phyloP scores from a whole-genome alignment of 805 yeast genomes.

The Blastobotrys terrestris region DNA sequence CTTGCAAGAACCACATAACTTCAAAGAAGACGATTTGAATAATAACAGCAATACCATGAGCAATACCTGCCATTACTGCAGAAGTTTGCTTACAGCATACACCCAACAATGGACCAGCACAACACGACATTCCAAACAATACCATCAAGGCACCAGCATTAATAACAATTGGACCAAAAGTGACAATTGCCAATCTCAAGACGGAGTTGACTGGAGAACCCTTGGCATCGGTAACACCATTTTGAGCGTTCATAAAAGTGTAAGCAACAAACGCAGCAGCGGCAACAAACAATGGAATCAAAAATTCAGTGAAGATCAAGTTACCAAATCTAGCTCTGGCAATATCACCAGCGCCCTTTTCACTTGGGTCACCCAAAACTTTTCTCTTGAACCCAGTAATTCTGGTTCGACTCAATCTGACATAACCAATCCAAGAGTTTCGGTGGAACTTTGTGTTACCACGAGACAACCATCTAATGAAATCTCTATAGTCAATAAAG shows the following conservation, averaged over 20 bases:
- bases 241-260: constrained; percentile 78
- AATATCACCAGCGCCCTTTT: constrained; percentile 56
- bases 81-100: constrained; percentile 96
- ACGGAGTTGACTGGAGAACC: constrained; percentile 47
- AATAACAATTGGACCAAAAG: constrained; percentile 86
- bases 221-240: constrained; percentile 51
- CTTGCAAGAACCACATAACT: constrained; percentile 95
- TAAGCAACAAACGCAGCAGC: constrained; percentile 66
- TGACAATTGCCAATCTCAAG: constrained; percentile 49
- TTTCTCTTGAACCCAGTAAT: constrained; percentile 77
- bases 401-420: constrained; percentile 62
- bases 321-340: constrained; percentile 75
- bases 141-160: constrained; percentile 79
- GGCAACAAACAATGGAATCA: constrained; percentile 66
- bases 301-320: constrained; percentile 70
- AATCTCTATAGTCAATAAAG: constrained; percentile 83
- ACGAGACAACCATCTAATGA: constrained; percentile 65
- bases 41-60: constrained; percentile 91
- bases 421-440: constrained; percentile 64
- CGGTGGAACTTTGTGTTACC: constrained; percentile 52
- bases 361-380: constrained; percentile 46
- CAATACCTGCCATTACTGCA: constrained; percentile 89
- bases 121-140: constrained; percentile 81
- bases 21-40: constrained; percentile 83
- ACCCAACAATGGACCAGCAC: constrained; percentile 94